A percentile compares a stretch with the other conserved stretches of the same genome.
Conservation (phyloP, 805 yeast genomes). For the Yamadazyma kitorensis region DNA sequence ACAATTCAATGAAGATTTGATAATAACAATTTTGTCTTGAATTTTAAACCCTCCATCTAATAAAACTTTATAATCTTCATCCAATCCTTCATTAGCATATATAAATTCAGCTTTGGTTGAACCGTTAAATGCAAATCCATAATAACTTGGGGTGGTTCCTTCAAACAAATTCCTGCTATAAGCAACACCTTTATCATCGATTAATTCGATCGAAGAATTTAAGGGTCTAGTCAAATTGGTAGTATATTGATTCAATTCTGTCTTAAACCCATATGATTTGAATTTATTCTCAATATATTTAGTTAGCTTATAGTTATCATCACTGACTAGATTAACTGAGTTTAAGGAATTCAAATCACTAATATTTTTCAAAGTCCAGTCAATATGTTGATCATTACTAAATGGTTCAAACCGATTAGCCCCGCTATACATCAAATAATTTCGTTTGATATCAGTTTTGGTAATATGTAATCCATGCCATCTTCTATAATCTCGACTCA, state of each 20-base stretch:
- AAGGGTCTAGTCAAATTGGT: constrained; percentile 21
- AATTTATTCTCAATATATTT: constrained; percentile 24
- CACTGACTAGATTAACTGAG: constrained; percentile 21
- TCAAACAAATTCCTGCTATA: constrained; percentile 22
- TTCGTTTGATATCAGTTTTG: constrained; percentile 64
- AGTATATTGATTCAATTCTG: constrained; percentile 15
- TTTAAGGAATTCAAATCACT: constrained; percentile 20
- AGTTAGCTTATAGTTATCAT: constrained; percentile 24
- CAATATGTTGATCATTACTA: constrained; percentile 24
- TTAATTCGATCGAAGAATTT: constrained; percentile 23
- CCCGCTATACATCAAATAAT: constrained; percentile 42
- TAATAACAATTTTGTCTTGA: constrained; percentile 26
- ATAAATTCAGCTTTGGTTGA: constrained; percentile 22
- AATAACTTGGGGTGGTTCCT: constrained; percentile 26
- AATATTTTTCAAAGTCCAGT: constrained; percentile 26
- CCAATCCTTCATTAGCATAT: constrained; percentile 29
- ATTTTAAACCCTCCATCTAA: constrained; percentile 17
- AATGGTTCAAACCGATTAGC: constrained; percentile 17
- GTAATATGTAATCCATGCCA: constrained; percentile 66
- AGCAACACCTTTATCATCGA: constrained; percentile 21
- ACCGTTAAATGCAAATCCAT: constrained; percentile 26
- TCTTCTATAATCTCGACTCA: constrained; percentile 76
- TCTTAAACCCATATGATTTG: constrained; percentile 25
- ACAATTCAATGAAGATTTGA: constrained; percentile 12
- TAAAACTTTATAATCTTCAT: constrained; percentile 25